Conservation (phyloP, 371 early-diverging fungal species). For the Syncephalastrum racemosum region DNA sequence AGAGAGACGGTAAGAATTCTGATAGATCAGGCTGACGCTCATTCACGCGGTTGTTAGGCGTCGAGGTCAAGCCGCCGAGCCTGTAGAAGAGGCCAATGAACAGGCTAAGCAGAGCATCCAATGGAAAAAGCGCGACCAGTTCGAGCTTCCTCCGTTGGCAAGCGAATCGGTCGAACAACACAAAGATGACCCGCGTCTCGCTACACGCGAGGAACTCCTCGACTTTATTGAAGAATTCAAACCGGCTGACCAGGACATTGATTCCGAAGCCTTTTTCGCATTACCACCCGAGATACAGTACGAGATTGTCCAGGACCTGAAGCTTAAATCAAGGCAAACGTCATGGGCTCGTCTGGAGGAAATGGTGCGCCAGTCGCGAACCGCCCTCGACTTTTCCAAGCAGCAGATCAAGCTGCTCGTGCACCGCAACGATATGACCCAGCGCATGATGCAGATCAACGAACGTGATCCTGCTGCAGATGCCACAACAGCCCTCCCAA, state of each 20-base stretch:
- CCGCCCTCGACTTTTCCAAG: constrained; percentile 86
- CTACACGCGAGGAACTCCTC: constrained; percentile 60
- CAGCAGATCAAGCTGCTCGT: constrained; percentile 86
- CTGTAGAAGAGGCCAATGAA: constrained; percentile 18
- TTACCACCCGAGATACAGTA: constrained; percentile 88
- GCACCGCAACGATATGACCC: constrained; percentile 85
- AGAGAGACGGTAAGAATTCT: constrained; percentile 39
- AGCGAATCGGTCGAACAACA: neutral
- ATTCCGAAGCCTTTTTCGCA: constrained; percentile 73
- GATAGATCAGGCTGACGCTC: constrained; percentile 5
- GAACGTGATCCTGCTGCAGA: constrained; percentile 14
- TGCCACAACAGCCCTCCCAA: constrained; percentile 23
- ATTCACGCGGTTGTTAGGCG: constrained; percentile 1
- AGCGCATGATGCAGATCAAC: constrained; percentile 69
- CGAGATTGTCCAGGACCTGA: constrained; percentile 88
- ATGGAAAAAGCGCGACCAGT: constrained; percentile 63
- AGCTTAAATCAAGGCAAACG: constrained; percentile 77
- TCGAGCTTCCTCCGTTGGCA: constrained; percentile 59
- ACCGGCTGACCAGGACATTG: constrained; percentile 65
- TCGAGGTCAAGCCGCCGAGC: neutral
- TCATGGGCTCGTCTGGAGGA: constrained; percentile 73
- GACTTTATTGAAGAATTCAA: constrained; percentile 58
- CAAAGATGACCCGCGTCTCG: constrained; percentile 64
- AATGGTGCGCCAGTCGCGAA: constrained; percentile 67
- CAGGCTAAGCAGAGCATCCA: constrained; percentile 13